Conservation (phyloP, 176 grass and related monocot species). For the Chloris gayana region DNA sequence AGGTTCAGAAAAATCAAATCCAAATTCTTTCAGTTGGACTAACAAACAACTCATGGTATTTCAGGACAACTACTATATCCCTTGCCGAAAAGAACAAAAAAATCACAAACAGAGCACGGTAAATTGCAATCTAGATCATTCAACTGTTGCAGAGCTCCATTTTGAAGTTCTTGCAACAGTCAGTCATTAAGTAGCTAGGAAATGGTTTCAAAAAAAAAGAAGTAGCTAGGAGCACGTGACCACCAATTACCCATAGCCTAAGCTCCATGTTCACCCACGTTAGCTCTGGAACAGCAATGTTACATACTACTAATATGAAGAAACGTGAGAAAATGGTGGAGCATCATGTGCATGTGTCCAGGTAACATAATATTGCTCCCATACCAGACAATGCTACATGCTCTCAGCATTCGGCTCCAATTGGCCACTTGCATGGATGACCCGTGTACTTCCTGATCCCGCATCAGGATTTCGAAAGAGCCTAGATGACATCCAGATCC, state of each 20-base stretch:
- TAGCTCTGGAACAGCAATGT: conserved; percentile 7
- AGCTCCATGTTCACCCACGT: not conserved
- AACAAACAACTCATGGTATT: not conserved
- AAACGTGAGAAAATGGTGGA: not conserved
- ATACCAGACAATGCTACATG: conserved; percentile 51
- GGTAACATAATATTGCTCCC: conserved; percentile 25
- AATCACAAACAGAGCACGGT: not conserved
- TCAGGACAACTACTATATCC: not conserved
- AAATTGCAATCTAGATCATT: not conserved
- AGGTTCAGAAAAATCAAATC: not conserved
- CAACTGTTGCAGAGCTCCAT: not conserved
- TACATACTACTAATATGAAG: not conserved
- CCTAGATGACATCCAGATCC: conserved; percentile 47
- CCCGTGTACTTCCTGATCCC: conserved; percentile 41
- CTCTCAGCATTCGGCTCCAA: conserved; percentile 39
- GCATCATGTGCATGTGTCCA: conserved; percentile 16
- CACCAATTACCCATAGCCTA: conserved; percentile 1
- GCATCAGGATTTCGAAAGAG: conserved; percentile 27
- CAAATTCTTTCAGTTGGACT: not conserved
- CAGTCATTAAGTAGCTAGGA: not conserved
- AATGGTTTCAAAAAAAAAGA: not conserved
- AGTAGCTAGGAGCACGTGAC: not conserved
- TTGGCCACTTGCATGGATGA: conserved; percentile 38
- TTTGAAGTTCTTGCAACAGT: not conserved
- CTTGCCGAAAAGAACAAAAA: no score